A percentile compares a stretch with the other conserved stretches of the same genome.
phyloP scores from a whole-genome alignment of 225 moss, liverwort and hornwort species.

The Marchantia paleacea region DNA sequence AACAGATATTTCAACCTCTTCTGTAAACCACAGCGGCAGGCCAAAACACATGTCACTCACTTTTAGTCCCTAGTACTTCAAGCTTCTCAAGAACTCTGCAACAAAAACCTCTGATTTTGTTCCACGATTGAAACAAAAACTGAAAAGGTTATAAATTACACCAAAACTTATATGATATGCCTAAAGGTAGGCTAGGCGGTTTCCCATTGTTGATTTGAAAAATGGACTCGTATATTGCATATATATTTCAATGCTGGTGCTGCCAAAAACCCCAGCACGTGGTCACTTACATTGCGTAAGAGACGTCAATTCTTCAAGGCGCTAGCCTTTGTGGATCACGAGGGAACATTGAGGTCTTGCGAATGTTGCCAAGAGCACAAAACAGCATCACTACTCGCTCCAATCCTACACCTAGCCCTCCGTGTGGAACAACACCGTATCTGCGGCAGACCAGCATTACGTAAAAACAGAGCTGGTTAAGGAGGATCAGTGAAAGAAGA shows the following conservation, averaged over 20 bases:
- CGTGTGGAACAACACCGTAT: slow-evolving; percentile 81
- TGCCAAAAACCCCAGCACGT: slow-evolving; percentile 3
- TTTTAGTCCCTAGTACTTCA: too few relatives aligned
- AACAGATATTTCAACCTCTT: too few relatives aligned
- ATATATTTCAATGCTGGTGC: not conserved
- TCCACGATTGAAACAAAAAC: too few relatives aligned
- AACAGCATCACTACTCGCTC: slow-evolving; percentile 96
- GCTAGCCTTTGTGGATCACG: slow-evolving; percentile 85
- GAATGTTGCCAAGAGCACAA: slow-evolving; percentile 81
- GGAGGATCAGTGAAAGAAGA: not conserved
- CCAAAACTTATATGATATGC: too few relatives aligned
- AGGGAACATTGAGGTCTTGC: slow-evolving; percentile 83
- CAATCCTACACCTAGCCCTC: slow-evolving; percentile 77
- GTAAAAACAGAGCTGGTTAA: not conserved
- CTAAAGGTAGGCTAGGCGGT: too few relatives aligned
- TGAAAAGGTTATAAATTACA: too few relatives aligned
- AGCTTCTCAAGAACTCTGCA: too few relatives aligned
- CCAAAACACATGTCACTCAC: too few relatives aligned
- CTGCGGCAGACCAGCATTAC: slow-evolving; percentile 36
- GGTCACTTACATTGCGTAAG: not conserved
- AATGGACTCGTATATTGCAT: not conserved
- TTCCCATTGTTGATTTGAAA: not conserved
- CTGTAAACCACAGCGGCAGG: too few relatives aligned
- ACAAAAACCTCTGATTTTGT: too few relatives aligned
- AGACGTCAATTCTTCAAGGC: slow-evolving; percentile 41